Evolutionary conservation across 495 filamentous ascomycete species (phyloP).

Genomic region (Daldinia loculata): DNA sequence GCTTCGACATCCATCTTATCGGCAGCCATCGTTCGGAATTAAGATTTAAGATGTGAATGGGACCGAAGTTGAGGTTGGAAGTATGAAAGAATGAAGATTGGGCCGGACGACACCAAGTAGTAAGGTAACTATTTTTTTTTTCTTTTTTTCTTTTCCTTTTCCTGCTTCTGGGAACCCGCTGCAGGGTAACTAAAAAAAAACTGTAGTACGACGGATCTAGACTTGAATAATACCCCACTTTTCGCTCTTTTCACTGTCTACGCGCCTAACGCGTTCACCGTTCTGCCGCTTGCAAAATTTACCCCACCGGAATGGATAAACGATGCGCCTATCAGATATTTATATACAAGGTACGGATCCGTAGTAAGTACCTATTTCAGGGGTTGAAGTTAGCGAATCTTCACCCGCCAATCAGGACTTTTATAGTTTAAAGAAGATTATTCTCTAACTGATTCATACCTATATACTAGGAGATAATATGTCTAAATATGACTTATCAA

Average conservation of each 20-base stretch:
- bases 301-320: conserved; percentile 35
- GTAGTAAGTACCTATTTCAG: too few relatives aligned
- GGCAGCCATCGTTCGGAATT: conserved; percentile 48
- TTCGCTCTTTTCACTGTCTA: not conserved
- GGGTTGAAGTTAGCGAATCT: too few relatives aligned
- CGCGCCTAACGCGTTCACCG: not conserved
- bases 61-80: conserved; percentile 5
- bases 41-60: not conserved
- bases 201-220: conserved; percentile 28
- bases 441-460: too few relatives aligned
- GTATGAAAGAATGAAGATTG: conserved; percentile 20
- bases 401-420: too few relatives aligned
- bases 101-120: not conserved
- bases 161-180: conserved; percentile 25
- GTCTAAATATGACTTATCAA: not conserved
- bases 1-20: conserved; percentile 58
- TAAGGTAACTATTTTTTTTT: conserved; percentile 22
- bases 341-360: not conserved
- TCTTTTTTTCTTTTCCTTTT: conserved; percentile 25
- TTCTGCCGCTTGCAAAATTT: not conserved
- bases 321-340: conserved; percentile 9
- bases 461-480: too few relatives aligned
- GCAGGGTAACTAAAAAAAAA: conserved; percentile 17
- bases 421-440: too few relatives aligned
- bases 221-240: conserved; percentile 7